A percentile compares a stretch with the other conserved stretches of the same genome.
These are phyloP conservation scores for Pachysandra terminalis DNA, from an alignment of 164 flowering plant genomes.

Conservation along the genomic window DNA sequence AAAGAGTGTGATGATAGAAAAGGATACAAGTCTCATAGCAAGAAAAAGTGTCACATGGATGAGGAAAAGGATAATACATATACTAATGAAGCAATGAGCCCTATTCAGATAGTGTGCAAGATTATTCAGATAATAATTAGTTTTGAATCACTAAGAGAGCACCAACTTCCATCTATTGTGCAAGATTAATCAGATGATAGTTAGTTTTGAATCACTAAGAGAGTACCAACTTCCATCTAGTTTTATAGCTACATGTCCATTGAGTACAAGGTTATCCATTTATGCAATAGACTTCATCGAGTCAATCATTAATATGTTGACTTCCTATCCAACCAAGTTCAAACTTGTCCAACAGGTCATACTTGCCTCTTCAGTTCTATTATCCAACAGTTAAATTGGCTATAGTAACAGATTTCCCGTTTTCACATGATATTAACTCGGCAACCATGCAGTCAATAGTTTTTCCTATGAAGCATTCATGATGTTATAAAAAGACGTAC, in stretches of 20 bases:
- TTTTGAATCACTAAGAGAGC: background rate
- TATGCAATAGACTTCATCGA: background rate
- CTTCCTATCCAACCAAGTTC: too few species aligned
- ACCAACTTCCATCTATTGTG: background rate
- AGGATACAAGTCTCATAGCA: background rate
- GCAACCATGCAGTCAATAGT: background rate
- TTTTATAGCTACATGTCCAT: background rate
- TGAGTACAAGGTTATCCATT: background rate
- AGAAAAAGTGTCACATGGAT: background rate
- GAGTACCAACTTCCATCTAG: background rate
- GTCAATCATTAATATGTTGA: background rate
- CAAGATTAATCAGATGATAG: too few species aligned
- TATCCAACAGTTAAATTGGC: too few species aligned
- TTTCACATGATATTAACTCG: background rate
- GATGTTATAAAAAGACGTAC: conserved; percentile 35
- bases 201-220: background rate
- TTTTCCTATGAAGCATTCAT: background rate
- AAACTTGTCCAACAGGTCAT: too few species aligned
- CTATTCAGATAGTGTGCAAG: background rate
- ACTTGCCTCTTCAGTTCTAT: too few species aligned
- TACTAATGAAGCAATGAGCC: background rate
- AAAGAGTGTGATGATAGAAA: conserved; percentile 6
- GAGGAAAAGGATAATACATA: background rate
- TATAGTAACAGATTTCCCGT: too few species aligned
- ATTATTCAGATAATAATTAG: background rate